These are phyloP conservation scores for Zygotorulaspora sp. DNA, from an alignment of 805 yeast species.

Conservation along the genomic window DNA sequence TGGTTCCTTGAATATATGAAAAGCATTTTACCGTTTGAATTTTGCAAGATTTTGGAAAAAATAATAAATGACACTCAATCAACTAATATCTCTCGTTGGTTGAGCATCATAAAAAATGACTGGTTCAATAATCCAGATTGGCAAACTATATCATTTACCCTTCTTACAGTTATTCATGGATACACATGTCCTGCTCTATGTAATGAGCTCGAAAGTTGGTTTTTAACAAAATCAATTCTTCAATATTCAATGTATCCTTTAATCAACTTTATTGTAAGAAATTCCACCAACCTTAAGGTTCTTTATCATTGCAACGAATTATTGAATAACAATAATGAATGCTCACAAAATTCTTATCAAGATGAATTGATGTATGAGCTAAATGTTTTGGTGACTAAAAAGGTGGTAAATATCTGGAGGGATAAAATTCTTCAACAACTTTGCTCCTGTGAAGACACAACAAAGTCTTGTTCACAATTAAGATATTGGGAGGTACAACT, in stretches of 20 bases:
- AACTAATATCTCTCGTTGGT: constrained; percentile 8
- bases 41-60: constrained; percentile 10
- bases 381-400: constrained; percentile 20
- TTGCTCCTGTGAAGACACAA: constrained; percentile 23
- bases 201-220: constrained; percentile 17
- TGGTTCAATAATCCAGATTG: constrained; percentile 13
- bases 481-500: constrained; percentile 28
- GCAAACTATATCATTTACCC: constrained; percentile 14
- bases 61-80: constrained; percentile 11
- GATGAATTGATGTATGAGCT: constrained; percentile 21
- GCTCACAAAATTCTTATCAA: constrained; percentile 16
- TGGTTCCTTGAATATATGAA: constrained; percentile 21
- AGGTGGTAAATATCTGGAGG: constrained; percentile 26
- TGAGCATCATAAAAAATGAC: constrained; percentile 5
- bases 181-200: constrained; percentile 12
- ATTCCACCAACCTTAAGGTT: constrained; percentile 13
- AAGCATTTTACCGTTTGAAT: constrained; percentile 11
- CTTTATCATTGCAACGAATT: constrained; percentile 24
- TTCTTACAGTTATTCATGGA: constrained; percentile 16
- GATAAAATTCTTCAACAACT: constrained; percentile 25
- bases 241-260: constrained; percentile 21
- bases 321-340: constrained; percentile 11
- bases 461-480: constrained; percentile 23
- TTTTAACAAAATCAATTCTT: constrained; percentile 10
- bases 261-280: constrained; percentile 17